Percentiles rank a stretch among this genome's conserved stretches.
Conservation (phyloP, 2,329 filamentous ascomycete genomes). For the Pyricularia grisea region DNA sequence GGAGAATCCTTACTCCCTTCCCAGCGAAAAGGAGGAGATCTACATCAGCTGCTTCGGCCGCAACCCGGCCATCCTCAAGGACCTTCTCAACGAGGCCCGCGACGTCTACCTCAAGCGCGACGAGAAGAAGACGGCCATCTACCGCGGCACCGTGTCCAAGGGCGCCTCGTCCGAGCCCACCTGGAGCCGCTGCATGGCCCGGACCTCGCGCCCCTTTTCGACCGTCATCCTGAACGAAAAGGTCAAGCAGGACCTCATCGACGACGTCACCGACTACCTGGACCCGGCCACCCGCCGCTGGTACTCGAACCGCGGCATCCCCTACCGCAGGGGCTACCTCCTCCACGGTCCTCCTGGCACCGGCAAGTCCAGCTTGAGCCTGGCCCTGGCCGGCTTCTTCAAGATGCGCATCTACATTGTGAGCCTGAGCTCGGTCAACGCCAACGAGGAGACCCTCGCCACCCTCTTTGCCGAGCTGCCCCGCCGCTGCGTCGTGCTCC, state of each 20-base stretch:
- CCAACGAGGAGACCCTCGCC: conserved; percentile 57
- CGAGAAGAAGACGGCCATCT: conserved; percentile 54
- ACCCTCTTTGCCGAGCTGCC: conserved; percentile 59
- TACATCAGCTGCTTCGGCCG: conserved; percentile 53
- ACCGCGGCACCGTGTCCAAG: conserved; percentile 37
- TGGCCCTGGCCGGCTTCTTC: conserved; percentile 62
- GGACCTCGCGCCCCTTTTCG: conserved; percentile 50
- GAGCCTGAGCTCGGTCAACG: conserved; percentile 50
- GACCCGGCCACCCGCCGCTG: conserved; percentile 57
- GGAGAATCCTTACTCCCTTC: conserved; percentile 28
- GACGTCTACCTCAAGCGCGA: conserved; percentile 46
- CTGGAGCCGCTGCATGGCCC: conserved; percentile 55
- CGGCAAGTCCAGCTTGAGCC: conserved; percentile 64
- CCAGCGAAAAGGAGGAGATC: conserved; percentile 49
- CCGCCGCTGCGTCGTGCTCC: conserved; percentile 59
- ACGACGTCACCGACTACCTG: conserved; percentile 55
- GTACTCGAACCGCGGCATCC: conserved; percentile 78
- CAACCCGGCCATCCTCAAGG: conserved; percentile 50
- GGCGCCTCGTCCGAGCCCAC: conserved; percentile 30
- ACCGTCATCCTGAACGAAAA: conserved; percentile 56
- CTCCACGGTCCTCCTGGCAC: conserved; percentile 74
- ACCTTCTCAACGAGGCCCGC: conserved; percentile 50
- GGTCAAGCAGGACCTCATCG: conserved; percentile 48
- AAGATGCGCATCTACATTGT: conserved; percentile 65
- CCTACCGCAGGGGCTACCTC: conserved; percentile 76